These are phyloP conservation scores for Geranomyces michiganensis DNA, from an alignment of 192 early-diverging fungal species.

Conservation along the genomic window DNA sequence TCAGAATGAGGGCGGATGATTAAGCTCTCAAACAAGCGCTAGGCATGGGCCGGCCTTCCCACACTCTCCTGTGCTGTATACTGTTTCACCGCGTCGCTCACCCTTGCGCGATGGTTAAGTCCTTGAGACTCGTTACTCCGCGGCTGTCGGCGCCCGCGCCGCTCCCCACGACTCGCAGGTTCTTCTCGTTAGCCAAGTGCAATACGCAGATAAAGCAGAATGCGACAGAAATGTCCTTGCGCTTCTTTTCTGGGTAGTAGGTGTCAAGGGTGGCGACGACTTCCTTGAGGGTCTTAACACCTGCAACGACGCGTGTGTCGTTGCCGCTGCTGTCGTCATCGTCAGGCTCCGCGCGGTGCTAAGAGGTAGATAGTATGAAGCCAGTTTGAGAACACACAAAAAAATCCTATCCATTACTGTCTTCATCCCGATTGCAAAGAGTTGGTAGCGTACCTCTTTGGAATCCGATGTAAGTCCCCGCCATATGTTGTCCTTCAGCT, in stretches of 20 bases:
- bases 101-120: conserved; percentile 23
- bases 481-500: conserved; percentile 97
- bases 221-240: conserved; percentile 92
- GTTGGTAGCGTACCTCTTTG: conserved; percentile 4
- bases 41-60: too few relatives aligned
- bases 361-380: too few relatives aligned
- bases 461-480: conserved; percentile 47
- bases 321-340: conserved; percentile 3
- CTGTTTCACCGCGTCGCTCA: background rate
- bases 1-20: too few relatives aligned
- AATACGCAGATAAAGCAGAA: conserved; percentile 97
- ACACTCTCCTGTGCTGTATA: background rate
- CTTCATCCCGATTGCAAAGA: too few relatives aligned
- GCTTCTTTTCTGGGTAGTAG: conserved; percentile 74
- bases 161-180: conserved; percentile 61
- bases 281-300: conserved; percentile 63
- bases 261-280: conserved; percentile 73
- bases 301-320: conserved; percentile 3
- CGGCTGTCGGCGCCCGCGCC: conserved; percentile 10
- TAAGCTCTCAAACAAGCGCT: too few relatives aligned
- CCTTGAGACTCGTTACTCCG: conserved; percentile 47
- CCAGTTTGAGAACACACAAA: too few relatives aligned
- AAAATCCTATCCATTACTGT: too few relatives aligned
- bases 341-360: background rate
- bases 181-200: conserved; percentile 94